Base-by-base conservation (phyloP, 2,329 filamentous ascomycete genomes). In the Botryotinia convoluta region DNA sequence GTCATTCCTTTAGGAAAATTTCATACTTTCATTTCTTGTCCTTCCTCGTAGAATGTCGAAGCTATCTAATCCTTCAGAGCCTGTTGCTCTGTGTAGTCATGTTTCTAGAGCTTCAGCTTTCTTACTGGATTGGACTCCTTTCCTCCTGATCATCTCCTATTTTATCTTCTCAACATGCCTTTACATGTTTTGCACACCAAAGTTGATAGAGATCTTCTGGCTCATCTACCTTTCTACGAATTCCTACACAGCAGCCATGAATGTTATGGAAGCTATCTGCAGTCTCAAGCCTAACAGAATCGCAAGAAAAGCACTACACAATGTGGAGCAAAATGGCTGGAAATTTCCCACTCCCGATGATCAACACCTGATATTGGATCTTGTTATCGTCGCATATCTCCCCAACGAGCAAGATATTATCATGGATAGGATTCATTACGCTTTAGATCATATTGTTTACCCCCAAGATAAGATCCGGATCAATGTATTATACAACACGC, bases 341-440 rank as follows among this genome's bases (percentile, higher is more conserved):
- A 75, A 78, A 9, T 84, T 84, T 70, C 83, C 83, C 20, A 84
- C 83, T 16, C 77, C 82, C 18, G 81, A 84, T 72, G 77, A 80
- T 64, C 77, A 84, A 22, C 79, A 86, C 4, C 81, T 82, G 1
- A 82, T 83, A 39, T 79, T 86, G 29, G 85, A 86, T 74, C 79
- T 86, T 59, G 79, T 86, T 71, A 85, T 86, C 71, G 85, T 86
- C 4, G 85, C 85, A 22, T 86, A 86, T 75, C 80, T 86, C n/a
- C 85, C 85, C 8, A 86, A 86, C 73, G 85, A 86, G 76, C 80
- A 85, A 77, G 84, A 86, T 69, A 86, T 86, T 70, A 85, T 86
- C 75, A 81, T 85, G 77, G 84, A 85, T 65, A 83, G 84, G 14
- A 81, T 84, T 22, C 78, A 83, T 39, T 86, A 86, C 75, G 83